Percentiles rank a stretch among this genome's conserved stretches.
Evolutionary conservation across 352 stramenopile genomes (phyloP).

Genomic region (Albugo candida): DNA sequence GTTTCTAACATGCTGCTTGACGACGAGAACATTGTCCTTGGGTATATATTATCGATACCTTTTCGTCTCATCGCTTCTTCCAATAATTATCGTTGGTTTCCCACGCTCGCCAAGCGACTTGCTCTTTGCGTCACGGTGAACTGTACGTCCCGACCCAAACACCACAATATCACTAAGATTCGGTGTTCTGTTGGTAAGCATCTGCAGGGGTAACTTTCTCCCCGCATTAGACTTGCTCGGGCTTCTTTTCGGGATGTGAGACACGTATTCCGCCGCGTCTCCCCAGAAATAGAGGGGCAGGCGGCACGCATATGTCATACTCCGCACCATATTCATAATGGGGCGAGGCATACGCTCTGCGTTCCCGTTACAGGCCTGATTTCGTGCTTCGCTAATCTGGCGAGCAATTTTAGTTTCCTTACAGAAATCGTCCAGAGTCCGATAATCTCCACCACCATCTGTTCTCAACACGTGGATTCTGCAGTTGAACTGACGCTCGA

Average conservation of each 20-base stretch:
- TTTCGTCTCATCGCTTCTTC: not conserved
- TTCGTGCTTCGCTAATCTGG: too few relatives aligned
- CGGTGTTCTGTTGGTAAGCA: not conserved
- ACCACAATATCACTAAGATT: not conserved
- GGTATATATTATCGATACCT: not conserved
- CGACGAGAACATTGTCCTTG: not conserved
- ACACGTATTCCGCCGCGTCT: not conserved
- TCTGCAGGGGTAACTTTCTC: not conserved
- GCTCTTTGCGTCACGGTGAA: not conserved
- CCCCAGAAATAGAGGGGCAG: not conserved
- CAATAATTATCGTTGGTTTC: not conserved
- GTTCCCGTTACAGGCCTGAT: too few relatives aligned
- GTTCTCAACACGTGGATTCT: slow-evolving; percentile 1
- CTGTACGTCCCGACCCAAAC: not conserved
- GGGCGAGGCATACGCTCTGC: too few relatives aligned
- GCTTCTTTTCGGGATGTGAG: not conserved
- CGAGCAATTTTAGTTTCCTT: not conserved
- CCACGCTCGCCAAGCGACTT: not conserved
- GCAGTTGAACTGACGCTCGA: slow-evolving; percentile 1
- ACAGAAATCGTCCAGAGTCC: not conserved
- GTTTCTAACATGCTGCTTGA: not conserved
- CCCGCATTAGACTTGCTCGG: not conserved
- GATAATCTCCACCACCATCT: not conserved
- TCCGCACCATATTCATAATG: too few relatives aligned
- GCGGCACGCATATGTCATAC: too few relatives aligned